A percentile compares a stretch with the other conserved stretches of the same genome.
phyloP scores from a whole-genome alignment of 805 yeast genomes.

The Deakozyma indianensis region DNA sequence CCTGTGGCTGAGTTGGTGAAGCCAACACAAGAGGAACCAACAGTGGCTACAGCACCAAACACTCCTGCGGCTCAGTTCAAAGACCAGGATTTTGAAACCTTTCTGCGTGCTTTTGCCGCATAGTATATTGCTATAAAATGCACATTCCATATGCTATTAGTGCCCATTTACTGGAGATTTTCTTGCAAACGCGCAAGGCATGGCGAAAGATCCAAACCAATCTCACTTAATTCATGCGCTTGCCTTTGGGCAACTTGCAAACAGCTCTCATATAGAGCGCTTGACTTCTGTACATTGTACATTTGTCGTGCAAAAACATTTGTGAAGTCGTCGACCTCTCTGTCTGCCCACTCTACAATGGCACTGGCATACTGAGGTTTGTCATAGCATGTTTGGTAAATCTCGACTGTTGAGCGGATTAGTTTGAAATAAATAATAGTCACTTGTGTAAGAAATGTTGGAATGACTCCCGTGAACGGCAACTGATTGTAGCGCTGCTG shows the following conservation, averaged over 20 bases:
- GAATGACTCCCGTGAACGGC: conserved; percentile 40
- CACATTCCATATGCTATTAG: too few species aligned
- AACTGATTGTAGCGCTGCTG: conserved; percentile 34
- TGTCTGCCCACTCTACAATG: conserved; percentile 65
- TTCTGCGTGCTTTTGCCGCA: neutral
- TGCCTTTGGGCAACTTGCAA: conserved; percentile 42
- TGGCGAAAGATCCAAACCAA: conserved; percentile 53
- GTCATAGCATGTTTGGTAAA: conserved; percentile 40
- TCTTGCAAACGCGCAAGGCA: neutral
- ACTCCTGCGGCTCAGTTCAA: neutral
- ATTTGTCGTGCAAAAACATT: conserved; percentile 51
- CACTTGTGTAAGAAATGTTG: conserved; percentile 41
- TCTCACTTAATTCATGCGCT: conserved; percentile 42
- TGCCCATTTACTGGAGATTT: too few species aligned
- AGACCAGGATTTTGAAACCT: neutral
- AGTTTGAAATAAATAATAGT: conserved; percentile 50
- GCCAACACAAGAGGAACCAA: neutral
- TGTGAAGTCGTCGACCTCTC: conserved; percentile 46
- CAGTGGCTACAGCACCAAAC: neutral
- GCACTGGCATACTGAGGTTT: conserved; percentile 33
- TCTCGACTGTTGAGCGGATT: conserved; percentile 40
- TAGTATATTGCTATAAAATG: too few species aligned
- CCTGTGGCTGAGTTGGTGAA: neutral
- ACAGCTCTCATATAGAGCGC: conserved; percentile 40
- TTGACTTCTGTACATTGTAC: conserved; percentile 41